Base-by-base conservation (phyloP, 306 rosid species). In the Sechiopsis laciniata region DNA sequence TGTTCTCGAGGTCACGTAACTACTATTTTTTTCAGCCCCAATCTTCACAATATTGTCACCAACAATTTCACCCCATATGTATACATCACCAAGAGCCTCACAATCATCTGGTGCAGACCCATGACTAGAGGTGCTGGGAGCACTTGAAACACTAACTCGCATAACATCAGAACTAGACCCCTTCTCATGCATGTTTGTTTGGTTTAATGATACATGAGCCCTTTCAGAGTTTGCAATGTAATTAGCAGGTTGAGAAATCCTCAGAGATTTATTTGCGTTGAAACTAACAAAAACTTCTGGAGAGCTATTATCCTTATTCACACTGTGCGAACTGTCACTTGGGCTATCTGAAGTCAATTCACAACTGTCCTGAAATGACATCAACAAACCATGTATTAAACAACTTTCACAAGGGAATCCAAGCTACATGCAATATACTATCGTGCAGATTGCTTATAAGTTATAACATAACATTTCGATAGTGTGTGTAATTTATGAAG, bases 81-180 rank as follows among this genome's bases (percentile, higher is more conserved):
- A 91, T 22, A 95, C 94, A 84, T 91, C 97, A 17, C 97, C 96
- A 53, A 95, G 84, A 81, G 96, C 97, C 75, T 95, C 99, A 83
- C 88, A 91, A 72, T 95, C 99, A 83, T 95, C 99, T 1, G 90
- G 96, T 35, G 88, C 90, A 66, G 99, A 94, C 46, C 99, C 97
- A 84, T 95, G 97, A 80, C 99, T 91, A 24, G 99, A 95, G 52
- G 99, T 85, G 80, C 99, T 94, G 63, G 97, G 98, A 81, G 95
- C 99, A 83, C 97, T 95, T 51, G 99, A 95, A 83, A 95, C 99
- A 80, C 99, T 95, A 57, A 91, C 95, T 74, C 99, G 95, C 80
- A 95, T 83, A 83, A 84, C 90, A 85, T 95, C 99, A 65, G 95
- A 89, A 76, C 95, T 84, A 81, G 96, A 89, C 75, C 97, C 99